These are phyloP conservation scores for Orobanche coerulescens DNA, from an alignment of 257 asterid species.

Conservation along the genomic window DNA sequence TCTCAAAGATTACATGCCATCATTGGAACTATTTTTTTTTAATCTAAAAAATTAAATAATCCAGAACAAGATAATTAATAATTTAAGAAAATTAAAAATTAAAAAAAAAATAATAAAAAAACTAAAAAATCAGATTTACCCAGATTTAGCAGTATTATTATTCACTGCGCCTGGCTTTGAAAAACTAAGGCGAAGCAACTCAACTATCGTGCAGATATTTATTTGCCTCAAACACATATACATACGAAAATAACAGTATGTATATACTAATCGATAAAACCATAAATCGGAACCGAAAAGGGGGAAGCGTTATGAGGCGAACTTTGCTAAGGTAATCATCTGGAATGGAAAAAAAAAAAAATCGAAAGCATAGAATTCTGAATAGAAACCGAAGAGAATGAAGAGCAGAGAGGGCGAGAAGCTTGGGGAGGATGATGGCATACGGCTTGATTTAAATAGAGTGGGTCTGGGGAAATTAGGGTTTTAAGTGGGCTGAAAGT, in stretches of 20 bases:
- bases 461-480: conserved; percentile 20
- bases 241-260: conserved; percentile 17
- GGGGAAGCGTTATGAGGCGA: conserved; percentile 20
- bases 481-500: conserved; percentile 12
- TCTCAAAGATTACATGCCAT: conserved; percentile 96
- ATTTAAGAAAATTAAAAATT: neutral
- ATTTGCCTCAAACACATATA: conserved; percentile 24
- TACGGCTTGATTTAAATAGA: conserved; percentile 14
- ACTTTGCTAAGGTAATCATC: neutral
- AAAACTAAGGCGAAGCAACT: conserved; percentile 66
- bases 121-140: neutral
- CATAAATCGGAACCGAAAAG: neutral
- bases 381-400: neutral
- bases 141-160: conserved; percentile 35
- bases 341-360: neutral
- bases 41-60: too few relatives aligned
- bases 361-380: neutral
- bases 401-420: too few relatives aligned
- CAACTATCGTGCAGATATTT: conserved; percentile 49
- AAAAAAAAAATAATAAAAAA: neutral
- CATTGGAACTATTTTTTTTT: conserved; percentile 65
- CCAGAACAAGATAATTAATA: too few relatives aligned
- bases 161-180: conserved; percentile 54
- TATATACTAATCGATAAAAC: conserved; percentile 13
- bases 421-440: too few relatives aligned